Evolutionary conservation across 1,139 yeast genomes (phyloP), one percentile per base, ranked within the genome.

Genomic region (Eremothecium cymbalariae): DNA sequence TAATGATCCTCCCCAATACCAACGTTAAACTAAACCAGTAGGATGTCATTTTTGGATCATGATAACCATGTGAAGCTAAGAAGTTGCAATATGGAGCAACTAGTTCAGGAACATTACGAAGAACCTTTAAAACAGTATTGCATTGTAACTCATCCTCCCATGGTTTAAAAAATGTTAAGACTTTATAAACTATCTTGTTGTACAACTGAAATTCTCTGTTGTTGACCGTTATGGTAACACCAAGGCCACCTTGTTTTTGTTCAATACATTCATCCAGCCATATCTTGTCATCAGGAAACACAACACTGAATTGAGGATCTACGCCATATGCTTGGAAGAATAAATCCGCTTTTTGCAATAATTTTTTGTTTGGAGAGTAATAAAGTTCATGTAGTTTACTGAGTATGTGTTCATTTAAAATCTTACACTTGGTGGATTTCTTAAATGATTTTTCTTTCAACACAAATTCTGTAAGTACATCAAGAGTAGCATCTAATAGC

Each of bases 11-110:
- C 1, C 77, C 68, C 34, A 80, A 62, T 6, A 85, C 59, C 18
- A 79, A 62, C 1, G 85, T 71, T 56, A 74, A 79, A 7, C 90
- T 80, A 22, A 86, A 65, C 88, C 94, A 88, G 64, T 82, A 84
- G 4, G 88, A 76, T 1, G 93, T 66, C 39, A 79, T 62, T 31
- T 75, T 70, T 2, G 94, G 93, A 37, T 79, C 88, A 57, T 64
- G 85, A 41, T 66, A 68, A 29, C 75, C 83, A 41, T 72, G 71
- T 22, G 72, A 67, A 3, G 72, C 67, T 18, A 77, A 51, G 58
- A 75, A 70, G 33, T 72, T 65, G 55, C 75, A 67, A 45, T 81
- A 88, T 1, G 88, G 83, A 1, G 86, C 74, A 1, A 84, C 68
- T 23, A 90, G 64, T 50, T 86, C 96, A 1, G 84, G 80, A 31